phyloP scores from a whole-genome alignment of 495 filamentous ascomycete genomes.

The Tuber brumale region DNA sequence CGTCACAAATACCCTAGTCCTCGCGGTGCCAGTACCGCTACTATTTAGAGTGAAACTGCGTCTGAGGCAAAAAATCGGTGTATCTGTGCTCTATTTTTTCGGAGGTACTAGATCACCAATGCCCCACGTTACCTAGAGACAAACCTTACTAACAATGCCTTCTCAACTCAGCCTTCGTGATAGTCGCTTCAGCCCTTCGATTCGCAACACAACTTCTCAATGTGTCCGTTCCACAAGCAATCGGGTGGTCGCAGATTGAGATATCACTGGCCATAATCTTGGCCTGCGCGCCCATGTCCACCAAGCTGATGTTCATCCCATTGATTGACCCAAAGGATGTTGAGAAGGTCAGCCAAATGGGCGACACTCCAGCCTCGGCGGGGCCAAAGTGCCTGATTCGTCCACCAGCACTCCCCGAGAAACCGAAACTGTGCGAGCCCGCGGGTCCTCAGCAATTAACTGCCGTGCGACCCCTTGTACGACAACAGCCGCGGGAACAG shows the following conservation, averaged over 20 bases:
- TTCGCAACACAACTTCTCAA: conserved; percentile 41
- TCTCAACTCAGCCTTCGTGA: conserved; percentile 31
- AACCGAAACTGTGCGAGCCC: neutral
- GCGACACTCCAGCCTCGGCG: conserved; percentile 9
- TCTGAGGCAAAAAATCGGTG: conserved; percentile 28
- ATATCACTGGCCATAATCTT: conserved; percentile 36
- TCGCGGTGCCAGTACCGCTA: conserved; percentile 37
- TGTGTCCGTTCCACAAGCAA: conserved; percentile 39
- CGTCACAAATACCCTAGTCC: conserved; percentile 40
- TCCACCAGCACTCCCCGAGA: neutral
- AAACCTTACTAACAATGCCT: neutral
- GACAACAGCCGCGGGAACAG: neutral
- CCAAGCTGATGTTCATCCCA: conserved; percentile 33
- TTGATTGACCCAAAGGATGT: conserved; percentile 21
- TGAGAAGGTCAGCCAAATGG: conserved; percentile 11
- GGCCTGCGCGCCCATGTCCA: conserved; percentile 38
- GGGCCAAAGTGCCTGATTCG: neutral
- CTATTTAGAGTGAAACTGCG: conserved; percentile 38
- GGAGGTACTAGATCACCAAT: conserved; percentile 22
- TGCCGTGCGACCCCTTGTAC: neutral
- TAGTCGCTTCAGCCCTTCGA: conserved; percentile 38
- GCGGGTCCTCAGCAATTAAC: neutral
- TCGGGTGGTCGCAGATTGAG: conserved; percentile 41
- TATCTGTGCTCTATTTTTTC: conserved; percentile 38
- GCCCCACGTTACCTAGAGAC: neutral